Evolutionary conservation across 306 rosid genomes (phyloP).

Genomic region (Leucaena leucocephala): DNA sequence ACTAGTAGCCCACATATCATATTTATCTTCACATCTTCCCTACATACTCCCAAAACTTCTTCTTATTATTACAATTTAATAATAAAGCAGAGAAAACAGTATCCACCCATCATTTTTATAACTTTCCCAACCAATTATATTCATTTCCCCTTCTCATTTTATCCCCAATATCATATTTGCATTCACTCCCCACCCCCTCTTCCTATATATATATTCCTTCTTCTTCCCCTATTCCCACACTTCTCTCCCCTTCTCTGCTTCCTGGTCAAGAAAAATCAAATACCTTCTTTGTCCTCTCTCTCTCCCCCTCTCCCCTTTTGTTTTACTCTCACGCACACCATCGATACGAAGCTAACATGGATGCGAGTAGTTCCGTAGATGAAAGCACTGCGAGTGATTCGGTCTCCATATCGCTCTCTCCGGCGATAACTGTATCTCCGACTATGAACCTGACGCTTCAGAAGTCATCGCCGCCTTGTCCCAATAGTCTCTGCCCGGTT

Average conservation of each 20-base stretch:
- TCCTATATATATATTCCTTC: slow-evolving; percentile 63
- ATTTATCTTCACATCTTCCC: slow-evolving; percentile 39
- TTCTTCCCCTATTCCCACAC: slow-evolving; percentile 40
- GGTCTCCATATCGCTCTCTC: slow-evolving; percentile 47
- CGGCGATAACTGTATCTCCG: slow-evolving; percentile 16
- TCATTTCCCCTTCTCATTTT: too few species aligned
- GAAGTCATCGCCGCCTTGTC: slow-evolving; percentile 39
- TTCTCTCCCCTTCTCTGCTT: slow-evolving; percentile 10
- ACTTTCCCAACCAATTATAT: too few species aligned
- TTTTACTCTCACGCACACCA: not conserved
- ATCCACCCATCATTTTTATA: slow-evolving; percentile 24
- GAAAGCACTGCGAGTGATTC: slow-evolving; percentile 77
- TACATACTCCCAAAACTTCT: not conserved
- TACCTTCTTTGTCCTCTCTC: not conserved
- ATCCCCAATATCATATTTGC: not conserved
- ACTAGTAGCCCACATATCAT: too few species aligned
- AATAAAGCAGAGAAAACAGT: not conserved
- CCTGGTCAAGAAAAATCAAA: slow-evolving; percentile 27
- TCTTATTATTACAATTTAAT: not conserved
- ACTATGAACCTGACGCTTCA: not conserved
- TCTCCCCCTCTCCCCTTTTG: not conserved
- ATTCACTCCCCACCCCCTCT: not conserved
- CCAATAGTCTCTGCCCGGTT: slow-evolving; percentile 55
- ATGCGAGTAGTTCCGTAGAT: slow-evolving; percentile 58
- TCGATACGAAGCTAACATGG: slow-evolving; percentile 48